Base-by-base conservation (phyloP, 164 flowering plant genomes). In the Saururus chinensis region DNA sequence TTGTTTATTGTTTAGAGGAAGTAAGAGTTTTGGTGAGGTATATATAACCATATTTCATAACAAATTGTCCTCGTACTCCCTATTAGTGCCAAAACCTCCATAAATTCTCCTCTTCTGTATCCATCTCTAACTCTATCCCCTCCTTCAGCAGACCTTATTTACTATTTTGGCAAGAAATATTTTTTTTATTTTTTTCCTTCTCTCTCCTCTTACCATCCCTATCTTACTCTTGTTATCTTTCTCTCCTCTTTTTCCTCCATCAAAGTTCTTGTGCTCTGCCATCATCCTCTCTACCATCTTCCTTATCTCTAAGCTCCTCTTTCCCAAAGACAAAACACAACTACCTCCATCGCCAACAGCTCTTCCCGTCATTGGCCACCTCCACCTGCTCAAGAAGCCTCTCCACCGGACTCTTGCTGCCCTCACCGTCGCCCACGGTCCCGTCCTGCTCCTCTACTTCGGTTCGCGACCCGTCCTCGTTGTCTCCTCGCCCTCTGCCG, bases 351-450 rank as follows among this genome's bases (percentile, higher is more conserved):
- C 40, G 23, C 67, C 74, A n/a, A 49, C 30, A 1, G 21, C 63
- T 7, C 60, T 58, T 40, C 74, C 70, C 26, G n/a, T 71, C 13
- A 17, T 71, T 40, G 74, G 74, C 26, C 70, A 71, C 19, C 60
- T 62, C 56, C 74, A 62, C 55, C 70, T 61, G 19, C 51, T 62
- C 21, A 61, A 66, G 56, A 25, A 53, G 5, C 74, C 64, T 12
- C 67, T 66, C 30, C 59, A 66, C 52, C 65, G 60, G 23, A 20
- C 57, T 45, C 59, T 71, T 58, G 40, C 63, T n/a, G 25, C 30
- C 26, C 57, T 66, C 24, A 26, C 74, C 54, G 20, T 22, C 58
- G 45, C 35, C 11, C 54, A 63, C 37, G 67, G 74, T 37, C 62
- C 68, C 7, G 42, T 67, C 19, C 0, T 71, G 23, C 24, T 20